Conservation (phyloP, 2,329 filamentous ascomycete species). For the Colletotrichum karsti region DNA sequence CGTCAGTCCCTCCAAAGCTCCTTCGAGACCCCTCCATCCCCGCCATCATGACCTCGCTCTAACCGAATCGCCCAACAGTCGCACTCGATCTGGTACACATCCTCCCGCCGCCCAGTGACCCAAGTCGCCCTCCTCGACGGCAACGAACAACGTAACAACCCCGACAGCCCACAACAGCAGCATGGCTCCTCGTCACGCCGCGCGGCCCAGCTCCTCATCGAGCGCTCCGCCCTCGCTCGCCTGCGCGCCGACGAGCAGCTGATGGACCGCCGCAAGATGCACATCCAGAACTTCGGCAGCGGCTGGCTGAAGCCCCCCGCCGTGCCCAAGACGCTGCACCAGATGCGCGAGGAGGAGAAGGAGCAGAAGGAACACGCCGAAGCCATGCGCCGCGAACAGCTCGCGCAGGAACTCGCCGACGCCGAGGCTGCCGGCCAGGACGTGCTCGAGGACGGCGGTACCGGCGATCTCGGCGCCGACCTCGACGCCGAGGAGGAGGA, state of each 20-base stretch:
- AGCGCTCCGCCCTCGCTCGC: slow-evolving; percentile 71
- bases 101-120: slow-evolving; percentile 61
- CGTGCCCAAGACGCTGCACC: slow-evolving; percentile 87
- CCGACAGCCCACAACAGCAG: slow-evolving; percentile 34
- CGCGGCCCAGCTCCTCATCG: slow-evolving; percentile 54
- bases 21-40: too few species aligned
- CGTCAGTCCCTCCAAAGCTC: slow-evolving; percentile 53
- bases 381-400: slow-evolving; percentile 73
- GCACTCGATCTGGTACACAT: slow-evolving; percentile 78
- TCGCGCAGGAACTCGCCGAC: slow-evolving; percentile 79
- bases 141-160: slow-evolving; percentile 40
- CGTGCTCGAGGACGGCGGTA: slow-evolving; percentile 54
- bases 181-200: slow-evolving; percentile 36
- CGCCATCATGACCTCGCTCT: not conserved
- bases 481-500: slow-evolving; percentile 47
- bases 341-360: slow-evolving; percentile 86
- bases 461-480: slow-evolving; percentile 53
- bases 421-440: slow-evolving; percentile 57
- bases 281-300: slow-evolving; percentile 87
- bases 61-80: slow-evolving; percentile 56
- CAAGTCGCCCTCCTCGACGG: slow-evolving; percentile 43
- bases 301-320: slow-evolving; percentile 92
- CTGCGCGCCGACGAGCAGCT: slow-evolving; percentile 81
- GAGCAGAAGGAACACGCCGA: slow-evolving; percentile 89
- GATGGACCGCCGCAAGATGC: slow-evolving; percentile 78